Percentiles rank a stretch among this genome's conserved stretches.
These are phyloP conservation scores for Lactuca saligna DNA, from an alignment of 129 eudicot genomes.

Conservation along the genomic window DNA sequence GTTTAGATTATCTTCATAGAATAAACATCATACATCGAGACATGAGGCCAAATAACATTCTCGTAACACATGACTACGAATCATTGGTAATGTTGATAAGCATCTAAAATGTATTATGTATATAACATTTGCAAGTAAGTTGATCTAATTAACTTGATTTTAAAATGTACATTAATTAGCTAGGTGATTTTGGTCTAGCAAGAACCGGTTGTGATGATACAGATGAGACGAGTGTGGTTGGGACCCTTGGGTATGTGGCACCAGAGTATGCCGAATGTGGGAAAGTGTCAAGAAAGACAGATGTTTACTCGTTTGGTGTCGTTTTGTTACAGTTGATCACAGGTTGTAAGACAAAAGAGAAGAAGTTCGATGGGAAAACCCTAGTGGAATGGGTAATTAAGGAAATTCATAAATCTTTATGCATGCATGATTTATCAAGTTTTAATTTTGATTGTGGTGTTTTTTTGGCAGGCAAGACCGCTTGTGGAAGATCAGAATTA, in stretches of 20 bases:
- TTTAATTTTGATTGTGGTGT: not conserved
- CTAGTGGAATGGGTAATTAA: constrained; percentile 71
- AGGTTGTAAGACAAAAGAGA: constrained; percentile 51
- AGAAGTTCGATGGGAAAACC: constrained; percentile 49
- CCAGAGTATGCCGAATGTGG: constrained; percentile 83
- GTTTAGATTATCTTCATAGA: constrained; percentile 59
- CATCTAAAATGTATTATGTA: not conserved
- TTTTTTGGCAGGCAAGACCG: constrained; percentile 59
- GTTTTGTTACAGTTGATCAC: constrained; percentile 69
- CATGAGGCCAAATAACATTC: constrained; percentile 76
- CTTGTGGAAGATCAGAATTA: constrained; percentile 57
- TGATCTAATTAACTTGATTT: not conserved
- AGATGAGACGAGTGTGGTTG: constrained; percentile 57
- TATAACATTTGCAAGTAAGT: not conserved
- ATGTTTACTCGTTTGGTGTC: constrained; percentile 78
- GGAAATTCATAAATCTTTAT: not conserved
- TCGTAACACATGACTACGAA: constrained; percentile 67
- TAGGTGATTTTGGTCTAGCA: constrained; percentile 86
- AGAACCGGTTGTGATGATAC: constrained; percentile 49
- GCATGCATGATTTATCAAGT: not conserved
- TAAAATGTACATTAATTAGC: constrained; percentile 39
- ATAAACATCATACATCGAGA: constrained; percentile 65
- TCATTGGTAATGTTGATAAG: constrained; percentile 45
- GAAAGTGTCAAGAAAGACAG: constrained; percentile 60
- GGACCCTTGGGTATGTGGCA: constrained; percentile 77